These are phyloP conservation scores for Uronychia binucleata DNA, from an alignment of 73 alveolate genomes.

Conservation along the genomic window DNA sequence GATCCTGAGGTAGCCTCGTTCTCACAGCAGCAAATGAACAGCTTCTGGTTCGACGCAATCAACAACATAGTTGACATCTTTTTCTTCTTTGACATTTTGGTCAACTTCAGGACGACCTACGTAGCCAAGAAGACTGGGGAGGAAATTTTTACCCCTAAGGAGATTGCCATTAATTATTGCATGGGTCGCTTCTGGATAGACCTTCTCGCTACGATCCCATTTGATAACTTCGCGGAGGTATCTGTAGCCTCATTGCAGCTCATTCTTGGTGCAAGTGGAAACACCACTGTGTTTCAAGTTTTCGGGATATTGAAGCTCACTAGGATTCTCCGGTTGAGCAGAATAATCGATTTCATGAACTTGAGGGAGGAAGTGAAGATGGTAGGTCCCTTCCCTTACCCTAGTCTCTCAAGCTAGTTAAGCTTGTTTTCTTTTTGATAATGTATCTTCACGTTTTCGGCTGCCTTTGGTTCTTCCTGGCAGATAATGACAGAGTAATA, in stretches of 20 bases:
- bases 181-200: constrained; percentile 22
- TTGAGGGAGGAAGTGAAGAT: constrained; percentile 47
- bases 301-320: constrained; percentile 42
- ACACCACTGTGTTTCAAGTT: constrained; percentile 10
- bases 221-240: constrained; percentile 11
- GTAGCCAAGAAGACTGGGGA: constrained; percentile 24
- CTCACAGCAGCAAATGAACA: too few species aligned
- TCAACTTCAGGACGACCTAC: constrained; percentile 41
- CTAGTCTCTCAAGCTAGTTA: neutral
- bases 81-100: constrained; percentile 45
- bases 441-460: constrained; percentile 34
- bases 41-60: constrained; percentile 14
- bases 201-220: constrained; percentile 47
- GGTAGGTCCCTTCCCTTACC: neutral
- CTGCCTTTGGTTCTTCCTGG: constrained; percentile 36
- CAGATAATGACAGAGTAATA: neutral
- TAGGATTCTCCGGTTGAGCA: constrained; percentile 32
- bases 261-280: neutral
- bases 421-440: constrained; percentile 13
- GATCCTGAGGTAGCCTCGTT: constrained; percentile 18
- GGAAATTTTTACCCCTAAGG: constrained; percentile 3
- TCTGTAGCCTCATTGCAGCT: neutral
- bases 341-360: constrained; percentile 37
- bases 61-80: constrained; percentile 45
- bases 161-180: constrained; percentile 17